Evolutionary conservation across 805 yeast genomes (phyloP).

Genomic region (Cyberlindnera petersonii): DNA sequence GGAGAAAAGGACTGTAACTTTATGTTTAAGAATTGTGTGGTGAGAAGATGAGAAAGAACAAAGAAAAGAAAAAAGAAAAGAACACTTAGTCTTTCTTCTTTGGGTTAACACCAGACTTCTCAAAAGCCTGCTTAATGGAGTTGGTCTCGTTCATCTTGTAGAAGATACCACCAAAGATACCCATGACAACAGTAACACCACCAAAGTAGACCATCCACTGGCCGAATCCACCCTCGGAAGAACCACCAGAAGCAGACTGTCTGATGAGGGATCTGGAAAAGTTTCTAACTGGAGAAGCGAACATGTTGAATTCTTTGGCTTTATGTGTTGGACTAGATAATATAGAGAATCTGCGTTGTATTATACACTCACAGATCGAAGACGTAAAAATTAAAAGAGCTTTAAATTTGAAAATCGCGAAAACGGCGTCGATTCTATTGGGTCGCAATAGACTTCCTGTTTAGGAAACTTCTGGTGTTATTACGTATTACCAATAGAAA

Average conservation of each 20-base stretch:
- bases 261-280: constrained; percentile 27
- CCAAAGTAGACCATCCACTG: constrained; percentile 26
- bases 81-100: constrained; percentile 5
- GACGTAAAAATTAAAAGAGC: too few species aligned
- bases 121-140: constrained; percentile 21
- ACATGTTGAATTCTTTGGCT: constrained; percentile 16
- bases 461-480: too few species aligned
- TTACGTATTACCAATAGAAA: neutral
- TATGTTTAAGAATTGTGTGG: too few species aligned
- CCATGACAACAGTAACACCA: constrained; percentile 24
- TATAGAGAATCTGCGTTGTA: too few species aligned
- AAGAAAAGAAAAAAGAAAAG: neutral
- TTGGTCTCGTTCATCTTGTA: constrained; percentile 25
- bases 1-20: too few species aligned
- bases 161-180: constrained; percentile 24
- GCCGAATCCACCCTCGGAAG: constrained; percentile 18
- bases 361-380: too few species aligned
- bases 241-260: constrained; percentile 19
- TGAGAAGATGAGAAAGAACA: neutral
- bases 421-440: constrained; percentile 1
- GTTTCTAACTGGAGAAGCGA: constrained; percentile 26
- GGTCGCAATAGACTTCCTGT: constrained; percentile 2
- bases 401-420: constrained; percentile 1
- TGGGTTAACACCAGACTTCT: constrained; percentile 21
- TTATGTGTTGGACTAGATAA: neutral